phyloP scores from a whole-genome alignment of 768 basidiomycete species.

The Epithele typhae region DNA sequence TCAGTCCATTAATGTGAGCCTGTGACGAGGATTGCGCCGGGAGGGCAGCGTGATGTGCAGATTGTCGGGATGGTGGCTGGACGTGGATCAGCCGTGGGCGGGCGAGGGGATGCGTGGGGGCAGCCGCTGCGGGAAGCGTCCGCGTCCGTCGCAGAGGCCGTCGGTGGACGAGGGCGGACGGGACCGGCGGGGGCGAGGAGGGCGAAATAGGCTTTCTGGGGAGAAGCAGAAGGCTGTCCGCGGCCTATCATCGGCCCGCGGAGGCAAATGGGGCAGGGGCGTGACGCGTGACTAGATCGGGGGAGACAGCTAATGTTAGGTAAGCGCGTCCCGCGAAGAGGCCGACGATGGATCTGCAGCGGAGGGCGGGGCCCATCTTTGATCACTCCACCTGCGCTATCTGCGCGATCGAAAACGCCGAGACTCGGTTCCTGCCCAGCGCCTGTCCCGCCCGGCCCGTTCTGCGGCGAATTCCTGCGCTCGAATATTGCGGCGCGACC shows the following conservation, averaged over 20 bases:
- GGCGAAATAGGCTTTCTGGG: not conserved
- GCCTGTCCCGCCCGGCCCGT: conserved; percentile 12
- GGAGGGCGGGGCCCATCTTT: conserved; percentile 7
- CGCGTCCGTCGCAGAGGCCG: not conserved
- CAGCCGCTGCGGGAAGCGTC: too few species aligned
- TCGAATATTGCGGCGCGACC: conserved; percentile 14
- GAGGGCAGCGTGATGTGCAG: too few species aligned
- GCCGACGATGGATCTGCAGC: conserved; percentile 1
- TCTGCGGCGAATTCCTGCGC: conserved; percentile 16
- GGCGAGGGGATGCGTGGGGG: too few species aligned
- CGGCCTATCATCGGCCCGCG: too few species aligned
- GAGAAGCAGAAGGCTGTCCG: too few species aligned
- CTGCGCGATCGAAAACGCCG: conserved; percentile 17
- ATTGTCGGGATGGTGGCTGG: too few species aligned
- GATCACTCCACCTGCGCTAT: conserved; percentile 19
- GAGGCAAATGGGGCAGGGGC: not conserved
- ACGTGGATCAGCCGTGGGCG: too few species aligned
- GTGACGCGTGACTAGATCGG: not conserved
- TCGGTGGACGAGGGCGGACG: conserved; percentile 6
- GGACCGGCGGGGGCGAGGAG: not conserved
- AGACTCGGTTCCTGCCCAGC: conserved; percentile 22
- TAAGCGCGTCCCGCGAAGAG: conserved; percentile 22
- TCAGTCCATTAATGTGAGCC: too few species aligned
- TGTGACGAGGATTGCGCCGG: too few species aligned
- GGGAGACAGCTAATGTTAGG: conserved; percentile 12